A percentile compares a stretch with the other conserved stretches of the same genome.
Evolutionary conservation across 192 early-diverging fungal species (phyloP).

Genomic region (Entrophospora sp.): DNA sequence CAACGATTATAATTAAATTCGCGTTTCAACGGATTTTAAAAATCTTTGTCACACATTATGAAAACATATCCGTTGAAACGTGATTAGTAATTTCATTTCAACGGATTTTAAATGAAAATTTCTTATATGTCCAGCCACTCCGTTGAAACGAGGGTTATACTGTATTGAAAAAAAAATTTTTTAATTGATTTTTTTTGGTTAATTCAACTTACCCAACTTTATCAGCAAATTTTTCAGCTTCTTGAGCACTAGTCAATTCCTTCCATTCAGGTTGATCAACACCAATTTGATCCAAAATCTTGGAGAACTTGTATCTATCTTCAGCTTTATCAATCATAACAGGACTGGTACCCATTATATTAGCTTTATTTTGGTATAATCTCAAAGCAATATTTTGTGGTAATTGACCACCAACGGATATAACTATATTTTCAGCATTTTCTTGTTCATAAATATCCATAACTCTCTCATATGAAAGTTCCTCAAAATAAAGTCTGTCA

Average conservation of each 20-base stretch:
- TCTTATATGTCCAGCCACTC: too few relatives aligned
- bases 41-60: too few relatives aligned
- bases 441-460: slow-evolving; percentile 96
- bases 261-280: slow-evolving; percentile 98
- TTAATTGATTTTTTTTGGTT: too few relatives aligned
- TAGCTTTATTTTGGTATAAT: slow-evolving; percentile 82
- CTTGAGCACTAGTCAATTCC: slow-evolving; percentile 81
- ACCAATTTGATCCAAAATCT: slow-evolving; percentile 90
- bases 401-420: slow-evolving; percentile 95
- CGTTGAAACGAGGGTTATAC: too few relatives aligned
- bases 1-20: too few relatives aligned
- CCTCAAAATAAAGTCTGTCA: slow-evolving; percentile 96
- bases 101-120: too few relatives aligned
- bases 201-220: slow-evolving; percentile 52
- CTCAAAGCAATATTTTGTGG: slow-evolving; percentile 97
- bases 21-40: too few relatives aligned
- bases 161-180: neutral
- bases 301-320: slow-evolving; percentile 96
- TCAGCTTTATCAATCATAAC: slow-evolving; percentile 97
- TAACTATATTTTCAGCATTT: slow-evolving; percentile 73
- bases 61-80: too few relatives aligned
- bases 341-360: slow-evolving; percentile 91
- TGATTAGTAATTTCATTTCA: too few relatives aligned
- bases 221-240: slow-evolving; percentile 79
- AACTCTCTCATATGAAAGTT: slow-evolving; percentile 86